Conservation (phyloP, 2,329 filamentous ascomycete genomes). For the Venturia nashicola region DNA sequence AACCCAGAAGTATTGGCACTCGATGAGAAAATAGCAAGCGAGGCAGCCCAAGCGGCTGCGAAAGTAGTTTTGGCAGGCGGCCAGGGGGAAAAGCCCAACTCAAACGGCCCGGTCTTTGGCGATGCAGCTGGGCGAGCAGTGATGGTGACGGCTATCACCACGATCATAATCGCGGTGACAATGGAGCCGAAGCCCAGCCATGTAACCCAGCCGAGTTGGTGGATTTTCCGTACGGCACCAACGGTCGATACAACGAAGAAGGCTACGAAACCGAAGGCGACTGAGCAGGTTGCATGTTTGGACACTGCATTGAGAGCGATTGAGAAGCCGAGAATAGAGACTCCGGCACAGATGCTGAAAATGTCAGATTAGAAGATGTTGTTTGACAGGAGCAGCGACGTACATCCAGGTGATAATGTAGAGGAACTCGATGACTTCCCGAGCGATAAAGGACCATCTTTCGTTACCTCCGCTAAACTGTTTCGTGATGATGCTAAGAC, state of each 20-base stretch:
- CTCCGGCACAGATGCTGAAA: slow-evolving; percentile 1
- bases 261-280: neutral
- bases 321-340: slow-evolving; percentile 1
- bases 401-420: slow-evolving; percentile 1
- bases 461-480: neutral
- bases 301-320: slow-evolving; percentile 6
- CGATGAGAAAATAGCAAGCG: neutral
- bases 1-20: neutral
- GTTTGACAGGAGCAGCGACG: neutral
- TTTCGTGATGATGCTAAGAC: neutral
- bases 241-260: neutral
- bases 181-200: slow-evolving; percentile 6
- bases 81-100: slow-evolving; percentile 1
- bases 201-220: slow-evolving; percentile 4
- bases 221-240: neutral
- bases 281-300: slow-evolving; percentile 3
- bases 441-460: neutral
- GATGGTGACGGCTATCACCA: neutral
- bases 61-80: neutral
- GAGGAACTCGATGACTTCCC: neutral
- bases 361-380: neutral
- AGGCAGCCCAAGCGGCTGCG: neutral
- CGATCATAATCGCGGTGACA: slow-evolving; percentile 4
- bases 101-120: slow-evolving; percentile 4
- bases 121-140: slow-evolving; percentile 2